Evolutionary conservation across 169 alveolate species (phyloP).

Genomic region (Cyclospora cayetanensis): DNA sequence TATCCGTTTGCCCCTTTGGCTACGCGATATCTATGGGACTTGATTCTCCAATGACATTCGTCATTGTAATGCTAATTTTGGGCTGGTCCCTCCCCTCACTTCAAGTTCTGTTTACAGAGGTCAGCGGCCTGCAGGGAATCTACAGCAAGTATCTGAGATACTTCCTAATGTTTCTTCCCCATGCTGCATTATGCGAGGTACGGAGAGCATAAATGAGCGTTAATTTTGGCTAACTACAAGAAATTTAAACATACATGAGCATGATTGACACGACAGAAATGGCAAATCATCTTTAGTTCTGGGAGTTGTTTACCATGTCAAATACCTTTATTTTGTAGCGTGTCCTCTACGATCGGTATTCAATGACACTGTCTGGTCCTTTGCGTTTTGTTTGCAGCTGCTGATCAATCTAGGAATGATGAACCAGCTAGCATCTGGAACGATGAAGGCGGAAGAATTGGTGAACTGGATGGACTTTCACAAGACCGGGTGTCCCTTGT

Average conservation of each 20-base stretch:
- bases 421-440: conserved; percentile 36
- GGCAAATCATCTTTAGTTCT: no score
- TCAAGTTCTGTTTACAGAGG: conserved; percentile 55
- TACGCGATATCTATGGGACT: conserved; percentile 55
- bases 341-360: no score
- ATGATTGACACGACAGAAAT: no score
- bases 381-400: not conserved
- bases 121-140: conserved; percentile 49
- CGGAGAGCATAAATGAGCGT: no score
- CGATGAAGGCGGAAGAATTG: conserved; percentile 26
- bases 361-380: not conserved
- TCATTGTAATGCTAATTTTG: conserved; percentile 50
- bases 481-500: conserved; percentile 40
- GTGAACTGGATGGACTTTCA: conserved; percentile 51
- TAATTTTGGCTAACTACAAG: no score
- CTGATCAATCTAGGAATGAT: conserved; percentile 4
- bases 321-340: no score
- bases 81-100: conserved; percentile 59
- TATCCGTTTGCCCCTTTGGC: conserved; percentile 51
- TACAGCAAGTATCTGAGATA: conserved; percentile 43
- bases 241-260: no score
- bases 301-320: no score
- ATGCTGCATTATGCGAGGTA: conserved; percentile 53
- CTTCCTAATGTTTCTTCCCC: conserved; percentile 34
- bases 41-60: conserved; percentile 54